Conservation (phyloP, 2,329 filamentous ascomycete species). For the Nemania serpens region DNA sequence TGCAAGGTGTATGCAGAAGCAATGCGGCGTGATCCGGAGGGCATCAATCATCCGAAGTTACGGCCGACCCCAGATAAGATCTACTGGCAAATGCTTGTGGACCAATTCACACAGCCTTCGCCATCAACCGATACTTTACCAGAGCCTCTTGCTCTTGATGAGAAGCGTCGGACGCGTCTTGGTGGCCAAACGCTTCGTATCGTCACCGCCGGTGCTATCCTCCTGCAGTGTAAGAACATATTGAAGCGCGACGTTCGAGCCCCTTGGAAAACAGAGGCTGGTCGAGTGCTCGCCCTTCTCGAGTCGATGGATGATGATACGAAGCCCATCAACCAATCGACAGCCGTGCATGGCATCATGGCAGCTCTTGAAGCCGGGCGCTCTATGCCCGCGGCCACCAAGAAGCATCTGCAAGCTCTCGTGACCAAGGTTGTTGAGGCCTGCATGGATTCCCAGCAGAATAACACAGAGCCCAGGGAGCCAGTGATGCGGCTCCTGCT, state of each 20-base stretch:
- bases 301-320: constrained; percentile 56
- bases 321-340: constrained; percentile 49
- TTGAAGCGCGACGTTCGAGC: constrained; percentile 79
- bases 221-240: constrained; percentile 81
- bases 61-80: constrained; percentile 71
- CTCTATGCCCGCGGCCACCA: constrained; percentile 68
- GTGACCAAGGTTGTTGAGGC: constrained; percentile 61
- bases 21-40: constrained; percentile 70
- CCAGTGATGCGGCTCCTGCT: constrained; percentile 69
- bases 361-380: constrained; percentile 65
- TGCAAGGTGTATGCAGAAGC: constrained; percentile 68
- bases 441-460: constrained; percentile 50
- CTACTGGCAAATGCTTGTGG: constrained; percentile 76
- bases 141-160: constrained; percentile 75
- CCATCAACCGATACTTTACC: constrained; percentile 62
- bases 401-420: constrained; percentile 60
- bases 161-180: constrained; percentile 63
- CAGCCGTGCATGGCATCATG: constrained; percentile 64
- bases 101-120: constrained; percentile 71
- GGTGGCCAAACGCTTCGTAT: constrained; percentile 65
- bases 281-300: constrained; percentile 71
- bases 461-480: constrained; percentile 53
- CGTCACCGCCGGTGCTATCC: constrained; percentile 73
- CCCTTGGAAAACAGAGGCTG: constrained; percentile 76
- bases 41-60: constrained; percentile 63